Evolutionary conservation across 1,139 yeast species (phyloP), one percentile per base, ranked within the genome.

Genomic region (Nematodospora anomalae): DNA sequence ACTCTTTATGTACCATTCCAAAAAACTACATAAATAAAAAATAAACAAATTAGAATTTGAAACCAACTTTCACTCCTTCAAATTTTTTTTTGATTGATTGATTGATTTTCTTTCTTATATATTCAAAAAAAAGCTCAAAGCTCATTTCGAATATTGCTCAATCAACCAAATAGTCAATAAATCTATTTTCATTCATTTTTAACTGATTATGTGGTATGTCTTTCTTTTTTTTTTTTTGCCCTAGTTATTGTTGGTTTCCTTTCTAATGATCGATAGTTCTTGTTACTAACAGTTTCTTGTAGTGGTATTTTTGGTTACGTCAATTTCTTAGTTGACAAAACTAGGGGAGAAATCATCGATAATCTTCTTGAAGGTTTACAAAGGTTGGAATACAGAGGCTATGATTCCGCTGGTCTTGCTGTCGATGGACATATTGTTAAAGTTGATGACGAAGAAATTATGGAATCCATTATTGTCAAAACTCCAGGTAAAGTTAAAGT

Each of bases 291-390:
- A 8, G 31, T 27, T 23, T 24, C 18, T 12, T 28, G n/a, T 40
- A 44, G 99, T 79, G 99, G 99, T 62, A 94, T 94, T 62, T 94
- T 94, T 66, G 99, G 98, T 50, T 94, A 94, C 70, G 89, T 94
- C 54, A 94, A 94, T 75, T 94, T 86, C 65, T 77, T 92, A 58
- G 96, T 88, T 45, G 96, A 90, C 52, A 86, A 82, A 61, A 73
- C 90, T 37, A 77, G 97, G 65, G 97, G 96, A 33, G 96, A 90
- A 55, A 89, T 94, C 62, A 73, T 92, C 47, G 89, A 84, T 60
- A 87, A 87, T 44, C 77, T 92, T 50, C 75, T 90, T 38, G 96
- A 89, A 57, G 98, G 98, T 44, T 79, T 94, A 42, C 89, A 84
- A 58, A 80, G 95, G 56, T 78, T 92, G 55, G 99, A 94, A 64